Percentiles rank a stretch among this genome's conserved stretches.
Conservation (phyloP, 2,329 filamentous ascomycete species). For the Chaetomium sp. region DNA sequence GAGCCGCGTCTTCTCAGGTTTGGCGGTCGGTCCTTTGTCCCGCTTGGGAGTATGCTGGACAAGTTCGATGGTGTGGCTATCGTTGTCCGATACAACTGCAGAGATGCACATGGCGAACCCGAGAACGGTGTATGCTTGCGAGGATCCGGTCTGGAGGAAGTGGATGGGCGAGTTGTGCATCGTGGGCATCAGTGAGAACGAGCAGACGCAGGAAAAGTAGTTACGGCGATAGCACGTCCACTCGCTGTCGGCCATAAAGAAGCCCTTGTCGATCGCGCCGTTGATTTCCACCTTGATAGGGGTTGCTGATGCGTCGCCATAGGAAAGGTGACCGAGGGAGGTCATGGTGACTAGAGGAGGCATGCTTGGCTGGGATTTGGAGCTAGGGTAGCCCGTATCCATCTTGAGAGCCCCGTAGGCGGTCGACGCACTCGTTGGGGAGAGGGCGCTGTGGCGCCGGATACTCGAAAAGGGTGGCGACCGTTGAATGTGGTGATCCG, state of each 20-base stretch:
- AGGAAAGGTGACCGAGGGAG: slow-evolving; percentile 55
- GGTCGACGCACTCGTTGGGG: slow-evolving; percentile 46
- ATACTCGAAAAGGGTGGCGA: slow-evolving; percentile 45
- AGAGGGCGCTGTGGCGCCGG: slow-evolving; percentile 45
- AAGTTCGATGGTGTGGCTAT: slow-evolving; percentile 71
- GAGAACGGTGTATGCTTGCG: slow-evolving; percentile 57
- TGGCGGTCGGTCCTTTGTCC: slow-evolving; percentile 76
- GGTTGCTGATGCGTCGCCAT: slow-evolving; percentile 44
- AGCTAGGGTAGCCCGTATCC: slow-evolving; percentile 38
- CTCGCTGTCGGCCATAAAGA: slow-evolving; percentile 72
- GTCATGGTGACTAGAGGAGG: slow-evolving; percentile 48
- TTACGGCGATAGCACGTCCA: slow-evolving; percentile 93
- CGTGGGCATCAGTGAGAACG: slow-evolving; percentile 60
- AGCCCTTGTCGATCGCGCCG: slow-evolving; percentile 81
- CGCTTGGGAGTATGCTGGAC: slow-evolving; percentile 89
- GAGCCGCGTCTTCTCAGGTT: slow-evolving; percentile 63
- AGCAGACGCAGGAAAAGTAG: slow-evolving; percentile 82
- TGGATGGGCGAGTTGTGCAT: slow-evolving; percentile 40
- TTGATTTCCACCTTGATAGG: slow-evolving; percentile 66
- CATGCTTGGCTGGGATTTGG: slow-evolving; percentile 38
- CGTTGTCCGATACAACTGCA: slow-evolving; percentile 70
- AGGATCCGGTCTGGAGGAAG: slow-evolving; percentile 44
- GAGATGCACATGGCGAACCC: slow-evolving; percentile 80
- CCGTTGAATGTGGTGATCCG: slow-evolving; percentile 39
- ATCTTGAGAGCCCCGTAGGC: slow-evolving; percentile 43